Base-by-base conservation (phyloP, 805 yeast genomes). In the Pichia exigua region DNA sequence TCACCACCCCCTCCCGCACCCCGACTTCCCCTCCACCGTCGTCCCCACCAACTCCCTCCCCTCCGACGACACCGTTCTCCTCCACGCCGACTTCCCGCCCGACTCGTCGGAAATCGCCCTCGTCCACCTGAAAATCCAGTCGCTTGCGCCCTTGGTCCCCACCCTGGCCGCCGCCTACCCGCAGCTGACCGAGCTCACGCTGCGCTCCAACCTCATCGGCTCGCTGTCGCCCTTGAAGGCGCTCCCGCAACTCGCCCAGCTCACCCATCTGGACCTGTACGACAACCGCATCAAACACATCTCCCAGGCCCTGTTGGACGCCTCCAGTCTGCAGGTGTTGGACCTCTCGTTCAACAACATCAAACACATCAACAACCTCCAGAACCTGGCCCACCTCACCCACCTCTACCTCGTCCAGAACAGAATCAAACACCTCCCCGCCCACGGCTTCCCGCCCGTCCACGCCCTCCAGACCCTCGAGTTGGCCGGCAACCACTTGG, bases 211-310 rank as follows among this genome's bases (percentile, higher is more conserved):
- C 20, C 39, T 35, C 10, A 17, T 35, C 20, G 4, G 20, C 10
- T 35, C 39, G 20, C 39, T 35, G 18, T 17, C 39, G 20, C 39
- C 39, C 11, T 8, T 35, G 11, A 35, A 35, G 11, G 3, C 9
- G 7, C 39, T 35, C 39, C 39, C 39, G 11, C 39, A 35, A 11
- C 39, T 35, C 39, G 9, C 20, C 4, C 39, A 35, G 11, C 10
- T 35, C 20, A 35, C 39, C 39, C 39, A 35, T 20, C 39, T 35
- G 20, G 39, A 35, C 39, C 10, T 35, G 18, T 35, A 35, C 39
- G 39, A 35, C 39, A 35, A 35, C 39, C 39, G 96, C 59, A 85
- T 94, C 60, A 82, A 83, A 57, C 97, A 90, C 63, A 88, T 94
- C 48, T 82, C 91, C 39, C 20, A 17, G 20, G 39, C 39, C 39